phyloP scores from a whole-genome alignment of 306 rosid genomes.

The Quercus bicolor region DNA sequence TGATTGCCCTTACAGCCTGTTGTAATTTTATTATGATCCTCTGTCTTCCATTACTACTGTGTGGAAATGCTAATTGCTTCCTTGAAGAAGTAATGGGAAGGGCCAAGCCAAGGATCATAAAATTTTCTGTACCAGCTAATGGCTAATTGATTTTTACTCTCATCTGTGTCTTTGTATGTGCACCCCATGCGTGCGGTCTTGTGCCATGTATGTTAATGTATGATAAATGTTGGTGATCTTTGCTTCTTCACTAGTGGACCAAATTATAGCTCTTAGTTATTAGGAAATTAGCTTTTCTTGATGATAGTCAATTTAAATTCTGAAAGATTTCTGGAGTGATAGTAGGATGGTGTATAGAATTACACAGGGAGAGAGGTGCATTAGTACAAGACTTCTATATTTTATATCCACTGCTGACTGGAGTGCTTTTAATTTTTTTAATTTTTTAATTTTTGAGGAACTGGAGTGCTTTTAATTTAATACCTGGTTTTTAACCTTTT shows the following conservation, averaged over 20 bases:
- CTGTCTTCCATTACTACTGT: conserved; percentile 21
- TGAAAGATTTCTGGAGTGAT: no score
- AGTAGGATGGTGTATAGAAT: no score
- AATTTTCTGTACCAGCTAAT: conserved; percentile 36
- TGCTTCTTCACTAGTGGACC: neutral
- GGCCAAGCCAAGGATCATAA: conserved; percentile 40
- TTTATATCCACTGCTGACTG: no score
- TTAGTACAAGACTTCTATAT: no score
- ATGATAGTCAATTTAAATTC: no score
- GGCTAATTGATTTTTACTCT: neutral
- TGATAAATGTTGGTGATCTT: neutral
- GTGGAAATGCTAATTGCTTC: conserved; percentile 24
- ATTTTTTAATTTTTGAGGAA: no score
- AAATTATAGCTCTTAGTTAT: neutral
- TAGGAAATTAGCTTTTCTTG: no score
- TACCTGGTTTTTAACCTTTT: no score
- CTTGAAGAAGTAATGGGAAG: conserved; percentile 33
- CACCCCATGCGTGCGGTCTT: neutral
- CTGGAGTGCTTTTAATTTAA: no score
- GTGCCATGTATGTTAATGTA: neutral
- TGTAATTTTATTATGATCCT: conserved; percentile 24
- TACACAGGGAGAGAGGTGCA: no score
- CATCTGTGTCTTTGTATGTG: neutral
- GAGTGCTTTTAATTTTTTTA: no score
- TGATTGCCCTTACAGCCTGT: neutral